phyloP scores from a whole-genome alignment of 139 green algal species.

The Coelastrella sp. region DNA sequence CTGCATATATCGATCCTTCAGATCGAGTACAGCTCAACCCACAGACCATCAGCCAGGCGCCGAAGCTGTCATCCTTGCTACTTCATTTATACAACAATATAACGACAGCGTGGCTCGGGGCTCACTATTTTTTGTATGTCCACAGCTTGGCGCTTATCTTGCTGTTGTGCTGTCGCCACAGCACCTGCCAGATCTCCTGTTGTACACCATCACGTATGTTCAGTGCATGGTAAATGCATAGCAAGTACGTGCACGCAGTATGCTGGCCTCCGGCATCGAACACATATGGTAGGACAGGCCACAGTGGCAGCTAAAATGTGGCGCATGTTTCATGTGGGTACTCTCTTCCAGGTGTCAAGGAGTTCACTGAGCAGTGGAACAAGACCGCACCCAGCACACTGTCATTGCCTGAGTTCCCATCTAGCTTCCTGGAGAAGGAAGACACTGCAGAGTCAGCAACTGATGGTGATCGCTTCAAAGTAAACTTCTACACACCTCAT shows the following conservation, averaged over 20 bases:
- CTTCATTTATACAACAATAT: too few species aligned
- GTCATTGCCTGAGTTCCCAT: slow-evolving; percentile 57
- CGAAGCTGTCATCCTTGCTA: too few species aligned
- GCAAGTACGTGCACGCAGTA: too few species aligned
- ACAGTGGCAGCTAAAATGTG: too few species aligned
- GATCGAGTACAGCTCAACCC: not conserved
- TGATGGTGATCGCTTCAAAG: slow-evolving; percentile 60
- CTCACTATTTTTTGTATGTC: too few species aligned
- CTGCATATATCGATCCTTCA: too few species aligned
- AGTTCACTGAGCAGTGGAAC: slow-evolving; percentile 63
- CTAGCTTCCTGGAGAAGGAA: slow-evolving; percentile 50
- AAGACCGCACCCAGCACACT: slow-evolving; percentile 62
- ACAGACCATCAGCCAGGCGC: too few species aligned
- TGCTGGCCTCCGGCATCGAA: too few species aligned
- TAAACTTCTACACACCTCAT: slow-evolving; percentile 73
- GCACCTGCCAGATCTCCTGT: not conserved
- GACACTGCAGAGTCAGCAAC: slow-evolving; percentile 1
- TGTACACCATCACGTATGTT: not conserved
- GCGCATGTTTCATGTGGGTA: too few species aligned
- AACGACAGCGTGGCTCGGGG: too few species aligned
- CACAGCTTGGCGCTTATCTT: not conserved
- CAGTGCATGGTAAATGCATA: not conserved
- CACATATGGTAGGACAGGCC: too few species aligned
- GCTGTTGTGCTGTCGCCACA: not conserved
- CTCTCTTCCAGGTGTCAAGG: slow-evolving; percentile 54